Evolutionary conservation across 2,329 filamentous ascomycete species (phyloP).

Genomic region (Volutella citrinella): DNA sequence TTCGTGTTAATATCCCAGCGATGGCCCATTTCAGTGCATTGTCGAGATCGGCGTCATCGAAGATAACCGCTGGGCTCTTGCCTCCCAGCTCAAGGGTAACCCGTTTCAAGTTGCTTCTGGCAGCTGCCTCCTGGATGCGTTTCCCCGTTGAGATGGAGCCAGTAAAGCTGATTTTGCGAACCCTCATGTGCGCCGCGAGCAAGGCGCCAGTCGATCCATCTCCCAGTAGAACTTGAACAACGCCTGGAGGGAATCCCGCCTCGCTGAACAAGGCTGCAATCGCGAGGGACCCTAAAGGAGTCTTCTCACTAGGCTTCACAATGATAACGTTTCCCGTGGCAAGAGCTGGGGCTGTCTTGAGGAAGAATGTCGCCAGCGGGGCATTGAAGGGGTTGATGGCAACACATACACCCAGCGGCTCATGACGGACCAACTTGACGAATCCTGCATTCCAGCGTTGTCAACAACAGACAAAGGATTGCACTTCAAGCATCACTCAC

Average conservation of each 20-base stretch:
- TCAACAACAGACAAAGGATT: not conserved
- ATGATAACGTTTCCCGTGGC: slow-evolving; percentile 53
- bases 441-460: slow-evolving; percentile 1
- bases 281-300: slow-evolving; percentile 36
- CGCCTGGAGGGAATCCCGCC: slow-evolving; percentile 55
- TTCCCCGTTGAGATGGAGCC: slow-evolving; percentile 57
- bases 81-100: slow-evolving; percentile 59
- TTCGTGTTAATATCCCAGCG: slow-evolving; percentile 9
- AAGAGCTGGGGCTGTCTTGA: slow-evolving; percentile 43
- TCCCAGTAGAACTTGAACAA: slow-evolving; percentile 43
- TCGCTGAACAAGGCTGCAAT: slow-evolving; percentile 45
- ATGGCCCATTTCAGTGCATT: slow-evolving; percentile 12
- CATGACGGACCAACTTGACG: slow-evolving; percentile 10
- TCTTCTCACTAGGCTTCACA: slow-evolving; percentile 54
- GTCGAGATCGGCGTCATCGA: slow-evolving; percentile 49
- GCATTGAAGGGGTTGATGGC: slow-evolving; percentile 13
- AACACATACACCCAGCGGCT: slow-evolving; percentile 12
- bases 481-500: not conserved
- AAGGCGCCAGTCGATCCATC: slow-evolving; percentile 57
- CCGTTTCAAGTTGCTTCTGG: slow-evolving; percentile 52
- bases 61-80: slow-evolving; percentile 57
- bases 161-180: slow-evolving; percentile 61
- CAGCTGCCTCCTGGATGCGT: slow-evolving; percentile 53
- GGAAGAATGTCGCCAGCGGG: slow-evolving; percentile 10
- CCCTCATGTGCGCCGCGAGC: slow-evolving; percentile 52